A percentile compares a stretch with the other conserved stretches of the same genome.
These are phyloP conservation scores for Scopulariopsis brevicaulis DNA, from an alignment of 2,329 filamentous ascomycete genomes.

Conservation along the genomic window DNA sequence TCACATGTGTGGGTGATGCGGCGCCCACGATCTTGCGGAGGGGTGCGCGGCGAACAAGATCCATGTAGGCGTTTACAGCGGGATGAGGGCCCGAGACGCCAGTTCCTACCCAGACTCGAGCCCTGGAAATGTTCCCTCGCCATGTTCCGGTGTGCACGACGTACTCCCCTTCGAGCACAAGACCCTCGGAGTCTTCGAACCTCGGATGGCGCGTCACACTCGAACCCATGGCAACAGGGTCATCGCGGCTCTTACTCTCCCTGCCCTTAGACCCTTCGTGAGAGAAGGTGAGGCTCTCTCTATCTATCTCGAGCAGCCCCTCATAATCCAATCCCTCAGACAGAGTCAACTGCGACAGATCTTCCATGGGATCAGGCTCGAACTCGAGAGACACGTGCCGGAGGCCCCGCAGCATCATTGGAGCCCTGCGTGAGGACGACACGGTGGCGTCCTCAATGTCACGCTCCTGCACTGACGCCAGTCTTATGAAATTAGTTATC, in stretches of 20 bases:
- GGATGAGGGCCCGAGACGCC: slow-evolving; percentile 1
- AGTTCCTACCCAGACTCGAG: slow-evolving; percentile 11
- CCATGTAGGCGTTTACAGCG: slow-evolving; percentile 6
- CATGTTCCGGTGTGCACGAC: slow-evolving; percentile 15
- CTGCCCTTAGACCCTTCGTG: slow-evolving; percentile 12
- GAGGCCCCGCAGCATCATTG: slow-evolving; percentile 36
- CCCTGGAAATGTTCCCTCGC: slow-evolving; percentile 15
- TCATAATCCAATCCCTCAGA: slow-evolving; percentile 26
- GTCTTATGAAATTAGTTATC: slow-evolving; percentile 34
- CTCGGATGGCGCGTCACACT: background rate
- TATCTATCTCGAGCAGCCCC: slow-evolving; percentile 25
- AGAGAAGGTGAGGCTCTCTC: slow-evolving; percentile 34
- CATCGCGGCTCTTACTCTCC: background rate
- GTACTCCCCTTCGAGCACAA: slow-evolving; percentile 14
- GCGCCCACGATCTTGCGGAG: slow-evolving; percentile 27
- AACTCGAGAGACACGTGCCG: slow-evolving; percentile 43
- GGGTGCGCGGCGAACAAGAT: slow-evolving; percentile 22
- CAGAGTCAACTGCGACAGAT: slow-evolving; percentile 16
- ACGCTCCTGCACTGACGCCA: slow-evolving; percentile 36
- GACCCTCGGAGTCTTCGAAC: slow-evolving; percentile 11
- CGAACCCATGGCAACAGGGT: background rate
- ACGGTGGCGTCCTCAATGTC: slow-evolving; percentile 21
- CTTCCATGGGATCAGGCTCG: slow-evolving; percentile 27
- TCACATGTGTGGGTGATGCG: slow-evolving; percentile 34
- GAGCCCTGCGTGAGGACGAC: slow-evolving; percentile 19